A percentile compares a stretch with the other conserved stretches of the same genome.
Conservation (phyloP, 768 basidiomycete genomes). For the Gelatoporia subvermispora region DNA sequence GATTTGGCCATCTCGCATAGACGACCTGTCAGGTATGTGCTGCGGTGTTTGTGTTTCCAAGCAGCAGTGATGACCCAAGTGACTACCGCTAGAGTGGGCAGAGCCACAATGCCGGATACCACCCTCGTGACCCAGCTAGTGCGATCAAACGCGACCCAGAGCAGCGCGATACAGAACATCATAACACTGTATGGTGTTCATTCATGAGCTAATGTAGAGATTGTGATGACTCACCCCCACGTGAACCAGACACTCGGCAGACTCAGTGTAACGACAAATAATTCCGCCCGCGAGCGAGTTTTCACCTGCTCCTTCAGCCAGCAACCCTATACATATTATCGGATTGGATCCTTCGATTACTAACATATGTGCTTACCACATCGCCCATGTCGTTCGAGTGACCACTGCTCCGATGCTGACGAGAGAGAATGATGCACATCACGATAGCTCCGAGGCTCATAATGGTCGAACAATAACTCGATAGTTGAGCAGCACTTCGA, state of each 20-base stretch:
- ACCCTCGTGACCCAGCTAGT: background rate
- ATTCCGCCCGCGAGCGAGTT: too few relatives aligned
- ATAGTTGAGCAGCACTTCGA: conserved; percentile 29
- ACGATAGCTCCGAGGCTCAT: conserved; percentile 39
- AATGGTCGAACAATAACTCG: conserved; percentile 41
- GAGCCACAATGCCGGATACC: too few relatives aligned
- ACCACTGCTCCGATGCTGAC: conserved; percentile 33
- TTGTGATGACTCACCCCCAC: conserved; percentile 16
- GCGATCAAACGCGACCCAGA: conserved; percentile 10
- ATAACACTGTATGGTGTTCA: conserved; percentile 2
- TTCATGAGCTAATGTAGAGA: background rate
- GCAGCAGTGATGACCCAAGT: too few relatives aligned
- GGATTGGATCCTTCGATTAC: too few relatives aligned
- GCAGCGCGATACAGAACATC: conserved; percentile 6
- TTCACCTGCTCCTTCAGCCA: too few relatives aligned
- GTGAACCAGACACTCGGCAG: conserved; percentile 14
- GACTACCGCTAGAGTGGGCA: too few relatives aligned
- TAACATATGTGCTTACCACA: conserved; percentile 28
- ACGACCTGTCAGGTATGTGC: too few relatives aligned
- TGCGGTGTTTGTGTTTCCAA: too few relatives aligned
- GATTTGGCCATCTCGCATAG: too few relatives aligned
- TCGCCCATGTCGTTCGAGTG: conserved; percentile 21
- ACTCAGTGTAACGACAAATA: conserved; percentile 34
- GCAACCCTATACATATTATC: too few relatives aligned
- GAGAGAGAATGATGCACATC: conserved; percentile 37